Conservation (phyloP, 345 rosid species). For the Raphanus raphanistrum region DNA sequence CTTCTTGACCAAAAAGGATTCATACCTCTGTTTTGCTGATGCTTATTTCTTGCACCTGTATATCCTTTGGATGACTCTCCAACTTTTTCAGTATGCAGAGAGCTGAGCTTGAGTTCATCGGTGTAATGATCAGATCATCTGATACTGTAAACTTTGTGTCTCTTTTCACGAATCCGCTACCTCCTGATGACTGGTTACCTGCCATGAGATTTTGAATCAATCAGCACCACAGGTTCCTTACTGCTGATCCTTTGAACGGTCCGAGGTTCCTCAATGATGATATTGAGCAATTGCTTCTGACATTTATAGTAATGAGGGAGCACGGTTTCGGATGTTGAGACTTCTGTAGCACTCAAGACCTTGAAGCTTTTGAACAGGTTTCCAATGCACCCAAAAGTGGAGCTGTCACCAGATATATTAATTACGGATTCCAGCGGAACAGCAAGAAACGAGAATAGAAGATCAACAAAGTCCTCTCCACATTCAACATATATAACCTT, state of each 20-base stretch:
- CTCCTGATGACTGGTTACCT: neutral
- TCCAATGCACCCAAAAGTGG: constrained; percentile 9
- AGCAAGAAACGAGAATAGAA: constrained; percentile 20
- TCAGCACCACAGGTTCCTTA: neutral
- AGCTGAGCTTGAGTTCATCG: neutral
- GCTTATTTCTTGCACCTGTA: neutral
- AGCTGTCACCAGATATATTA: neutral
- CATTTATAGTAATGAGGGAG: neutral
- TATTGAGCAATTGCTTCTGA: neutral
- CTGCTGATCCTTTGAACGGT: accelerated
- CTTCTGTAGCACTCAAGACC: neutral
- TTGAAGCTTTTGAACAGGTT: constrained; percentile 6
- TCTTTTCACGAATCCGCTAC: neutral
- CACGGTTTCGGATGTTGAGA: neutral
- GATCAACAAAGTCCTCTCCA: constrained; percentile 12
- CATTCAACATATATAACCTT: constrained; percentile 8
- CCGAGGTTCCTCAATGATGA: neutral
- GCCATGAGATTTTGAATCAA: constrained; percentile 9
- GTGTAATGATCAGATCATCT: neutral
- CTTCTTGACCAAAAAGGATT: neutral
- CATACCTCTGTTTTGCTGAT: neutral
- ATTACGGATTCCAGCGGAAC: constrained; percentile 1
- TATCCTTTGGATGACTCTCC: neutral
- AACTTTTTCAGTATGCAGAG: neutral
- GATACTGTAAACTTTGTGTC: neutral